These are phyloP conservation scores for Populus ilicifolia DNA, from an alignment of 345 rosid genomes.

Conservation along the genomic window DNA sequence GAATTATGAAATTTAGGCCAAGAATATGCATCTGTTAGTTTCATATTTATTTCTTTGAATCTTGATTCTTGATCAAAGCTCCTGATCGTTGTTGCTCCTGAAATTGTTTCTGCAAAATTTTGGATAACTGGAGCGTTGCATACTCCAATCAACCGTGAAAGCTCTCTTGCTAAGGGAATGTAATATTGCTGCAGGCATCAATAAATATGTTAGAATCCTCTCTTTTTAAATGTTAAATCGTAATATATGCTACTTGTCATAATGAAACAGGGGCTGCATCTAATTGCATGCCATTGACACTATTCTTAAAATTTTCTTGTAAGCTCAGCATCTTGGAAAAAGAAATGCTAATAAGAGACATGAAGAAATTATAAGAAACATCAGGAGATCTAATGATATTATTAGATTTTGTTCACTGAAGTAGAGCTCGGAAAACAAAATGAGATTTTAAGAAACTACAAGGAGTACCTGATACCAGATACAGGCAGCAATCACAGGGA, in stretches of 20 bases:
- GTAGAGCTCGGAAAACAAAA: background rate
- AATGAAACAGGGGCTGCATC: too few relatives aligned
- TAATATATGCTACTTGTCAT: too few relatives aligned
- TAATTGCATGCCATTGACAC: too few relatives aligned
- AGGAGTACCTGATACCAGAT: constrained; percentile 75
- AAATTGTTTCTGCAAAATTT: constrained; percentile 70
- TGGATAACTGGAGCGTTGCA: constrained; percentile 71
- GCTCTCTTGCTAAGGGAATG: constrained; percentile 66
- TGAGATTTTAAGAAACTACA: background rate
- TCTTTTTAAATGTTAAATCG: background rate
- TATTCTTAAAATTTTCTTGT: too few relatives aligned
- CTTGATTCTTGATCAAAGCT: constrained; percentile 68
- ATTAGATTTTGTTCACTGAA: background rate
- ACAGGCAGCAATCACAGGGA: constrained; percentile 58
- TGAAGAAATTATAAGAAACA: background rate
- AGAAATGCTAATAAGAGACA: background rate
- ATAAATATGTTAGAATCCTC: constrained; percentile 3
- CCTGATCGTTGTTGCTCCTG: constrained; percentile 62
- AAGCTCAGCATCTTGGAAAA: background rate
- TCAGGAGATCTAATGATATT: background rate
- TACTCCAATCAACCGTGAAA: constrained; percentile 60
- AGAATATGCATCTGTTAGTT: constrained; percentile 45
- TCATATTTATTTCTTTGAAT: constrained; percentile 53
- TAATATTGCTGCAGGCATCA: constrained; percentile 55
- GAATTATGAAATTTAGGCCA: constrained; percentile 46